These are phyloP conservation scores for Triticum urartu DNA, from an alignment of 176 grass and related monocot genomes.

Conservation along the genomic window DNA sequence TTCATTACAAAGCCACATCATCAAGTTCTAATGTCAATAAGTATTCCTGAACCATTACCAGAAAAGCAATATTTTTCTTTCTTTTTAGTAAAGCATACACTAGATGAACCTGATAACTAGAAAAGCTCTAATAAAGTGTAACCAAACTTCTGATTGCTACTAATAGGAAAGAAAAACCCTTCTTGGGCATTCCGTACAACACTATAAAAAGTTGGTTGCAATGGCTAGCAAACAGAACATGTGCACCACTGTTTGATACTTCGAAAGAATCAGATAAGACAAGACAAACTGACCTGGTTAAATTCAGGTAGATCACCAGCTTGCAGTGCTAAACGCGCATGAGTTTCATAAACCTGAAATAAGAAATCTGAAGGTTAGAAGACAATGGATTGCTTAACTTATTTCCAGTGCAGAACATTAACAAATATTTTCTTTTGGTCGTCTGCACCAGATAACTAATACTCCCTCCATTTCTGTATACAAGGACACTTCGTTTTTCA, in stretches of 20 bases:
- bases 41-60: conserved; percentile 20
- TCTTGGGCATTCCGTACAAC: not conserved
- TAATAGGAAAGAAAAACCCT: not conserved
- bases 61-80: not conserved
- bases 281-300: conserved; percentile 77
- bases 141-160: conserved; percentile 2
- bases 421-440: not conserved
- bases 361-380: conserved; percentile 42
- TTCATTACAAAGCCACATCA: not conserved
- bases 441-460: not conserved
- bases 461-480: too few species aligned
- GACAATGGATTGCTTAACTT: conserved; percentile 7
- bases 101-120: not conserved
- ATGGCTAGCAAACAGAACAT: conserved; percentile 4
- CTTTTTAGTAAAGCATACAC: not conserved
- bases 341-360: conserved; percentile 94
- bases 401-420: conserved; percentile 13
- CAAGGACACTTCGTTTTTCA: too few species aligned
- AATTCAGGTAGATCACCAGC: conserved; percentile 83
- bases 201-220: not conserved
- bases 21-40: conserved; percentile 12
- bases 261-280: conserved; percentile 1
- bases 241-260: conserved; percentile 11
- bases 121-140: not conserved
- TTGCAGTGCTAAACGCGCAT: conserved; percentile 88